Evolutionary conservation across 2,329 filamentous ascomycete genomes (phyloP).

Genomic region (Pyrenophora graminea): DNA sequence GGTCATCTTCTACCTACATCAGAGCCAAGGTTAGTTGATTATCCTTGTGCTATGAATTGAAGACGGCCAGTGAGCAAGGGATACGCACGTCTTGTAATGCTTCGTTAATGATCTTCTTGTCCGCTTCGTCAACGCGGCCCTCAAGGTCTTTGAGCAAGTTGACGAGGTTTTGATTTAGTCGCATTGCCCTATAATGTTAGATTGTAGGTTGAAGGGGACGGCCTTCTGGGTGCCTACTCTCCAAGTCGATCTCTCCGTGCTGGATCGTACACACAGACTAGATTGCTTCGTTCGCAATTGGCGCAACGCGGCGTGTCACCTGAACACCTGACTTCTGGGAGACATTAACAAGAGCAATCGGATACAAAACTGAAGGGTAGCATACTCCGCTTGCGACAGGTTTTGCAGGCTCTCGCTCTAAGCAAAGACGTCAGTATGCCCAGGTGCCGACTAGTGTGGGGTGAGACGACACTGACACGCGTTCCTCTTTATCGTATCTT

Average conservation of each 20-base stretch:
- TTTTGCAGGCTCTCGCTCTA: slow-evolving; percentile 30
- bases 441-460: not conserved
- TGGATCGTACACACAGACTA: slow-evolving; percentile 29
- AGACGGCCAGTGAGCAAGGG: not conserved
- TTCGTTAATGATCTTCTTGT: slow-evolving; percentile 23
- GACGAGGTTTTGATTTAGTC: slow-evolving; percentile 25
- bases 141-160: slow-evolving; percentile 25
- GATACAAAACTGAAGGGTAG: not conserved
- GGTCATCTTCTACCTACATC: slow-evolving; percentile 25
- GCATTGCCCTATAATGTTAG: slow-evolving; percentile 21
- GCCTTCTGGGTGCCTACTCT: slow-evolving; percentile 16
- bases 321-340: slow-evolving; percentile 32
- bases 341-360: not conserved
- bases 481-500: slow-evolving; percentile 19
- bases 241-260: slow-evolving; percentile 30
- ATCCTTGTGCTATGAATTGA: not conserved
- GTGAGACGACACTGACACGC: slow-evolving; percentile 18
- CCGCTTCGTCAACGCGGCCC: slow-evolving; percentile 13
- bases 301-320: slow-evolving; percentile 27
- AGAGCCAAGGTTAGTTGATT: not conserved
- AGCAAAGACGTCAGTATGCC: not conserved
- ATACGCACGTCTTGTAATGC: slow-evolving; percentile 24
- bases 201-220: not conserved
- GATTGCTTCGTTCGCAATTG: slow-evolving; percentile 19
- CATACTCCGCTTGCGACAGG: slow-evolving; percentile 30